phyloP scores from a whole-genome alignment of 2,329 filamentous ascomycete genomes.

The Drechslera avenae region DNA sequence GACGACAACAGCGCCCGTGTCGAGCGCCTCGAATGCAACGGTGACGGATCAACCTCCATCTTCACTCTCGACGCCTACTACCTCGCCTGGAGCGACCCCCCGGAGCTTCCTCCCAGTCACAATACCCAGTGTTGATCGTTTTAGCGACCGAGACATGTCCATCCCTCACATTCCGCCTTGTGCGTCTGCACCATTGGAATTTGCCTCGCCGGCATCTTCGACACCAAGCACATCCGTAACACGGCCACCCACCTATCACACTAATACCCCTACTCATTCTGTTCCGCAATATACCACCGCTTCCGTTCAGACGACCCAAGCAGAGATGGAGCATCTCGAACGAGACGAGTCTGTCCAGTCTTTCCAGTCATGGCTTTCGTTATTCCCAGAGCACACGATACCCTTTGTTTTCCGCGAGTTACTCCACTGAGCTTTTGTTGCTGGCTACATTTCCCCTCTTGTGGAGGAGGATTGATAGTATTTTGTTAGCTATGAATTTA shows the following conservation, averaged over 20 bases:
- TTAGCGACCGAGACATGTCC: background rate
- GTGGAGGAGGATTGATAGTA: too few relatives aligned
- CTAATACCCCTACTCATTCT: background rate
- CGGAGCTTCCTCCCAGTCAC: slow-evolving; percentile 5
- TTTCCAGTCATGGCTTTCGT: slow-evolving; percentile 20
- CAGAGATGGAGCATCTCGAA: background rate
- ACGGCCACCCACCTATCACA: background rate
- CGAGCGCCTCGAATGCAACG: background rate
- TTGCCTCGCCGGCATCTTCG: background rate
- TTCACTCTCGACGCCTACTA: background rate
- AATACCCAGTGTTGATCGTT: background rate
- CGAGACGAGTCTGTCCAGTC: background rate
- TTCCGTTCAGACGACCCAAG: background rate
- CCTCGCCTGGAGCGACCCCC: background rate
- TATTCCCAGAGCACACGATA: slow-evolving; percentile 19
- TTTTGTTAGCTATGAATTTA: too few relatives aligned
- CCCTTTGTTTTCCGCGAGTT: slow-evolving; percentile 18
- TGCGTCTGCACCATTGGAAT: background rate
- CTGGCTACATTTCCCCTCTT: too few relatives aligned
- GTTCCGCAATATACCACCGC: background rate
- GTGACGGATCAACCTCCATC: background rate
- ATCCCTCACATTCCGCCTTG: background rate
- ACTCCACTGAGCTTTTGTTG: slow-evolving; percentile 1
- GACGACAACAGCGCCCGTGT: background rate
- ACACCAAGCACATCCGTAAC: background rate